Evolutionary conservation across 148 eudicot genomes (phyloP).

Genomic region (Rhododendron ovatum): DNA sequence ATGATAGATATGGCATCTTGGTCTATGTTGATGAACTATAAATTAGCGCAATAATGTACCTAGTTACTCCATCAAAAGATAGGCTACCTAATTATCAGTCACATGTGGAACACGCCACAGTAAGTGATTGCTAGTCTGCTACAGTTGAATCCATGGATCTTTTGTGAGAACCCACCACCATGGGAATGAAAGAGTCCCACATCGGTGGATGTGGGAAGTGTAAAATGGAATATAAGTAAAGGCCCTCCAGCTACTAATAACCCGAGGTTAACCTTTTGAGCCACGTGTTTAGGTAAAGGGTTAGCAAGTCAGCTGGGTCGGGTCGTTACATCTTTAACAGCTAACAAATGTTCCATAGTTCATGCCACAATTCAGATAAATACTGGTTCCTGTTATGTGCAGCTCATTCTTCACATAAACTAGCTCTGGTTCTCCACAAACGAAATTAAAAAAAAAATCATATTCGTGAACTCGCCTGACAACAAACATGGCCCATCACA

Average conservation of each 20-base stretch:
- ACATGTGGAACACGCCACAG: background rate
- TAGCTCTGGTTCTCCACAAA: background rate
- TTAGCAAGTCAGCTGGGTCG: too few species aligned
- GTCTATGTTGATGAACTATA: background rate
- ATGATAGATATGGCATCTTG: background rate
- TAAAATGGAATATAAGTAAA: too few species aligned
- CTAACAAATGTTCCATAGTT: background rate
- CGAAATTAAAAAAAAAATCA: background rate
- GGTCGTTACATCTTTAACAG: background rate
- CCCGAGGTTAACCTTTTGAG: too few species aligned
- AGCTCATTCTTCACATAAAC: conserved; percentile 10
- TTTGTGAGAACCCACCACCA: too few species aligned
- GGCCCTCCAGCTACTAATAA: too few species aligned
- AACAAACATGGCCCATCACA: background rate
- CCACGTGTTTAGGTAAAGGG: too few species aligned
- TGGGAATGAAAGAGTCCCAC: too few species aligned
- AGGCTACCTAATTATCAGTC: conserved; percentile 1
- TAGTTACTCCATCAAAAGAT: background rate
- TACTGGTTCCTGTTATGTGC: background rate
- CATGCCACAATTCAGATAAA: background rate
- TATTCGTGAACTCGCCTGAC: background rate
- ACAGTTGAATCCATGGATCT: background rate
- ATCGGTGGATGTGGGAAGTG: too few species aligned
- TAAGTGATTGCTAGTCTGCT: background rate
- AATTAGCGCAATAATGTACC: background rate